Conservation (phyloP, 106 monocot species). For the Dendrobium nobile region DNA sequence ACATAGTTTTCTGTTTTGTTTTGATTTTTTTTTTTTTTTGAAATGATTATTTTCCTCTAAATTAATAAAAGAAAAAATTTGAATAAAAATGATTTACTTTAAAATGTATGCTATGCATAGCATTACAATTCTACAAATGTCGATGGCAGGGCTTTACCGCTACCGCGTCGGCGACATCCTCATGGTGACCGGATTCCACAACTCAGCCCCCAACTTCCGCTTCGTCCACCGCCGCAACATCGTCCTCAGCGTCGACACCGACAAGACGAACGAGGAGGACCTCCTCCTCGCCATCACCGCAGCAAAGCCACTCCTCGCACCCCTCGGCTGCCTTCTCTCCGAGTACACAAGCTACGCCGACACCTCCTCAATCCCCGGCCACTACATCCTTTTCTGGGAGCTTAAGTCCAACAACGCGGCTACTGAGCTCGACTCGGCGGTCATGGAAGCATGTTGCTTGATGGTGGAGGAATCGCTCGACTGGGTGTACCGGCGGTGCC, state of each 20-base stretch:
- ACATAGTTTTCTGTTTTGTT: no score
- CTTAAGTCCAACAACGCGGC: constrained; percentile 11
- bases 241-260: constrained; percentile 70
- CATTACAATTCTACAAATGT: no score
- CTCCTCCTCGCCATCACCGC: constrained; percentile 48
- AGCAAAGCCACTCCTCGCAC: constrained; percentile 43
- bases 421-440: constrained; percentile 7
- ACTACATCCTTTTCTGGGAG: constrained; percentile 87
- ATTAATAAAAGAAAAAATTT: no score
- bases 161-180: constrained; percentile 85
- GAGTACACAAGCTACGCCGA: constrained; percentile 74
- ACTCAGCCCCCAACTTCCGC: constrained; percentile 67
- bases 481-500: constrained; percentile 60
- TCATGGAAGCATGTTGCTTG: constrained; percentile 54
- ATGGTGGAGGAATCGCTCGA: constrained; percentile 45
- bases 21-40: no score
- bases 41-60: no score
- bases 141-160: constrained; percentile 52
- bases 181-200: constrained; percentile 65
- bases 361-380: constrained; percentile 63
- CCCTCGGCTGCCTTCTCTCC: constrained; percentile 42
- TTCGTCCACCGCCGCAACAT: constrained; percentile 78
- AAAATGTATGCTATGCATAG: no score
- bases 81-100: no score
- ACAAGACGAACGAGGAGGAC: constrained; percentile 81